Base-by-base conservation (phyloP, 805 yeast genomes). In the Nakazawaea anatomiae region DNA sequence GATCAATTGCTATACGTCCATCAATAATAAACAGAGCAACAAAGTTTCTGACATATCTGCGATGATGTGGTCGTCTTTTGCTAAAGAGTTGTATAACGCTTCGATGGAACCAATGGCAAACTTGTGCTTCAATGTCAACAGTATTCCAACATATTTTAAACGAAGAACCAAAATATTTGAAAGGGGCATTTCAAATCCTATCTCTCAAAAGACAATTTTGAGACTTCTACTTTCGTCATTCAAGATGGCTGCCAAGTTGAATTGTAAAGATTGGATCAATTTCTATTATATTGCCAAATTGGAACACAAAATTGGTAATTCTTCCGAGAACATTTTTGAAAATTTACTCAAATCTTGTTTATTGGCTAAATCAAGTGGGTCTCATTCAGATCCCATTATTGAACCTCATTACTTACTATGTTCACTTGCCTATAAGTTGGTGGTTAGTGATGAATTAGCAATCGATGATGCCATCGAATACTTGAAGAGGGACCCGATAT, bases 391-490 rank as follows among this genome's bases (percentile, higher is more conserved):
- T 39, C 75, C 77, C 1, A 70, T 84, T 2, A 67, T 91, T 42
- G 97, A 91, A 58, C 92, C 97, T 0, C 90, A 86, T 60, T 90
- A 89, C 59, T 71, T 73, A 42, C 63, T 85, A 4, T 74, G 87
- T 41, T 74, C 88, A 0, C 54, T 77, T 35, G 59, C 79, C 5
- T 83, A 76, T 67, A 90, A 90, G 61, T 74, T 74, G 46, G 79
- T 75, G 8, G 70, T 68, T 38, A 25, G 36, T 0, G 75, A 65
- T 0, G 48, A 61, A 14, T 25, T 87, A 0, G 45, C 63, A 1
- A 54, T 70, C 0, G 58, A 54, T 0, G 63, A 61, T 1, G 89
- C 80, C 0, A 12, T 77, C 10, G 54, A 57, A 1, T 66, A 57
- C 51, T 54, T 88, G 28, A 59, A 55, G n/a, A 50, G 55, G 25